Base-by-base conservation (phyloP, 495 filamentous ascomycete species). In the Hamigera avellanea region DNA sequence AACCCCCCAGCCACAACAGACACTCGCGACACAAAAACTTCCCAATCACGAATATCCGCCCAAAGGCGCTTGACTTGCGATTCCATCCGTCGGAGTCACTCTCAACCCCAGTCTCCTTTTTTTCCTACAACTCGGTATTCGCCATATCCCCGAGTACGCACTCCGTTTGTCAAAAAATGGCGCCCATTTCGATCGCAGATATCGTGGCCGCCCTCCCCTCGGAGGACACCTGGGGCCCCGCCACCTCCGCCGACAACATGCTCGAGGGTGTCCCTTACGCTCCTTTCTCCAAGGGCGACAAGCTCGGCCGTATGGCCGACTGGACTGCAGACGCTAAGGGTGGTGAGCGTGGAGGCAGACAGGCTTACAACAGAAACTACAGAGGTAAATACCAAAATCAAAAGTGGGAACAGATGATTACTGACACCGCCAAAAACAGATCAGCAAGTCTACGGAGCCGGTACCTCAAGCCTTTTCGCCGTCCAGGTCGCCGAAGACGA, bases 251-350 rank as follows among this genome's bases (percentile, higher is more conserved):
- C 42, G 86, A 94, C 49, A 91, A 86, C 37, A 89, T 81, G 37
- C 70, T 98, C 40, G 76, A 88, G 50, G 91, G 93, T 53, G 87
- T 96, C 21, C 91, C 91, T 3, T 98, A 95, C 47, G 89, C 89
- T 33, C 89, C 93, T 31, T 98, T 87, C 67, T 95, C 87, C 41
- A 98, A 98, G 69, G 86, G 86, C 48, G 91, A 98, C 70, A 98
- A 96, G 70, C 68, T 98, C 18, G 91, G 93, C 36, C 86, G 91
- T 46, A 98, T 98, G 91, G 91, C 91, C 14, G 91, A 98, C 64
- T 98, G 93, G 93, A 93, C 88, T 8, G 55, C 79, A n/a, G 91
- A 95, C 45, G 76, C 82, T 45, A 95, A 95, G 64, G 88, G 93
- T 44, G 63, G 80, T 41, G 76, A 86, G 40, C 70, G 88, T 32